Evolutionary conservation across 495 filamentous ascomycete species (phyloP), one percentile per base, ranked within the genome.

Genomic region (Neurospora sp.): DNA sequence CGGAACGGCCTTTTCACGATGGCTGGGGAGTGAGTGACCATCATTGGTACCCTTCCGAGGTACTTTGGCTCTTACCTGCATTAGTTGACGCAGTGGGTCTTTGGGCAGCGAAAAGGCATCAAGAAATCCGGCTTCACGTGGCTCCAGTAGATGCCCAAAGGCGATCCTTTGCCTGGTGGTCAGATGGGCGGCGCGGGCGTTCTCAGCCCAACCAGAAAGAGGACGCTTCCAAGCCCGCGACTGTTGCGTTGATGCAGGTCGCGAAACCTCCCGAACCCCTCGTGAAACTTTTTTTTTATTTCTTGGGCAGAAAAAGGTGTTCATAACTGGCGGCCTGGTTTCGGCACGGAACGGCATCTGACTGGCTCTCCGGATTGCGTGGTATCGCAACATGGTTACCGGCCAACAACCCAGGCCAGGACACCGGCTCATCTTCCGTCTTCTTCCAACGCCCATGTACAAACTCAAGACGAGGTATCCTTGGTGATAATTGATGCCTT

Each of bases 81-180:
- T 76, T 77, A 77, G 73, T 75, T 76, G 75, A 74, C 5, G 73
- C 46, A 66, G 80, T 80, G 79, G 79, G 80, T 78, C 76, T 77
- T 78, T 76, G 79, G 80, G 79, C 78, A 82, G 72, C 54, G 54
- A 66, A 40, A 78, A 80, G 76, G 70, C 75, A 71, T 73, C 70
- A 72, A 62, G 62, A 69, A 35, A 69, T 41, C 59, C 66, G 62
- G 72, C 74, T 72, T 76, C 77, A 81, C 80, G 80, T 81, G 80
- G 80, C 80, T 78, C 79, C 80, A 81, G 46, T 79, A 76, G 76
- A 75, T 37, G 69, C 72, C 73, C 38, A 69, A 71, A 62, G 27
- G 62, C 71, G 39, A 72, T 73, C 77, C 69, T 62, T 69, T 72
- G 72, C 54, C 31, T 41, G 42, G 69, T 72, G 78, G 73, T 69